phyloP scores from a whole-genome alignment of 2,329 filamentous ascomycete species.

The Alternaria ethzedia region DNA sequence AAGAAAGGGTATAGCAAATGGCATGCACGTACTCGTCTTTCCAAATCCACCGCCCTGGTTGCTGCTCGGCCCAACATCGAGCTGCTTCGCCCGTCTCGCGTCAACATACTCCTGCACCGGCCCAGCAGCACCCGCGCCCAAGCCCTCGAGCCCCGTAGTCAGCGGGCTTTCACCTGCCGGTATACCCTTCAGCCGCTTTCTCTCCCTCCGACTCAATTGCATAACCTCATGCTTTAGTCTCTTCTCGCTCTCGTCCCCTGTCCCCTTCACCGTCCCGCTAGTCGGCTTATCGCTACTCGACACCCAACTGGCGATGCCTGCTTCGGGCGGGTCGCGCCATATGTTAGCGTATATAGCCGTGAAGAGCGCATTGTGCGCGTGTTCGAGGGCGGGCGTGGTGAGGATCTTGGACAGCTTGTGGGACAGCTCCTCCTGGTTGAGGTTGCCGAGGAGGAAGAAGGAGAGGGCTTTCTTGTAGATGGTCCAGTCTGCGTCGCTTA shows the following conservation, averaged over 20 bases:
- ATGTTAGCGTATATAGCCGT: conserved; percentile 65
- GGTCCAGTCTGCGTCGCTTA: conserved; percentile 64
- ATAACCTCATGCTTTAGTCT: conserved; percentile 69
- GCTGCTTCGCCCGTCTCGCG: conserved; percentile 52
- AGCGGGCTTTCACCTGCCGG: conserved; percentile 47
- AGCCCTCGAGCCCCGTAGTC: conserved; percentile 8
- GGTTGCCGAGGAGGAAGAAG: conserved; percentile 64
- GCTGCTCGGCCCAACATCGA: conserved; percentile 68
- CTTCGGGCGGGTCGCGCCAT: conserved; percentile 65
- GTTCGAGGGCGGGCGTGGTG: conserved; percentile 59
- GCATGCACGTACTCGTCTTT: conserved; percentile 71
- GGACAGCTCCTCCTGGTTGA: conserved; percentile 67
- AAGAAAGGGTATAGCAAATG: neutral
- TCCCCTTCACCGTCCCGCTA: conserved; percentile 70
- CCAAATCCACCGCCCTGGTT: conserved; percentile 75
- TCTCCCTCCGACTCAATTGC: conserved; percentile 65
- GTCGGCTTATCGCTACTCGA: conserved; percentile 74
- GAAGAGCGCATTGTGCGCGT: conserved; percentile 68
- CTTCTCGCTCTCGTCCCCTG: conserved; percentile 67
- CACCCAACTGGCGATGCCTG: conserved; percentile 69
- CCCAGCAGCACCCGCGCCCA: conserved; percentile 20
- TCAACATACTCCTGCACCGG: conserved; percentile 45
- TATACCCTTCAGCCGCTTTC: conserved; percentile 64
- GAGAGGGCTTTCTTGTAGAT: conserved; percentile 66
- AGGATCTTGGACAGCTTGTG: conserved; percentile 63